Evolutionary conservation across 495 filamentous ascomycete genomes (phyloP).

Genomic region (Daldinia caldariorum): DNA sequence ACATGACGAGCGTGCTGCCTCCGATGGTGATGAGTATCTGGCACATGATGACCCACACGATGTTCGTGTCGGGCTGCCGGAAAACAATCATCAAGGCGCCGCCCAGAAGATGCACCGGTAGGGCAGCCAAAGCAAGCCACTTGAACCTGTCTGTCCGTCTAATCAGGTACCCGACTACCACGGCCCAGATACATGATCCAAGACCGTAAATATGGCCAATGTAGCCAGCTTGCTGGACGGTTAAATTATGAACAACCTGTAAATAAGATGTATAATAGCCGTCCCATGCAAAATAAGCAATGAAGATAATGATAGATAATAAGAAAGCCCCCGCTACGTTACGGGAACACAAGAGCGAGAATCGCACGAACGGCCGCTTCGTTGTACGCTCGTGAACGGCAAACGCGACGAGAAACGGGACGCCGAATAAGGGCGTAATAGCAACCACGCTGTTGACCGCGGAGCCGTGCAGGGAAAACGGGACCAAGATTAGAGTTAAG

Average conservation of each 20-base stretch:
- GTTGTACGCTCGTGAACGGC: constrained; percentile 65
- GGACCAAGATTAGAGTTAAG: constrained; percentile 70
- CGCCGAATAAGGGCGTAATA: constrained; percentile 65
- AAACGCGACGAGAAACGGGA: constrained; percentile 65
- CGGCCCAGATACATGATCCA: constrained; percentile 70
- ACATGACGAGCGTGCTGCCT: constrained; percentile 67
- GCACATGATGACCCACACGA: constrained; percentile 72
- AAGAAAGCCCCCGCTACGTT: constrained; percentile 72
- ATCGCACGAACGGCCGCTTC: constrained; percentile 69
- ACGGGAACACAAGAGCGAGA: constrained; percentile 67
- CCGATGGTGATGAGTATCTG: constrained; percentile 74
- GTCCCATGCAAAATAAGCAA: constrained; percentile 76
- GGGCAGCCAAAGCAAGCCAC: constrained; percentile 69
- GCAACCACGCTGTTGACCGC: constrained; percentile 61
- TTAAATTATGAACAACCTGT: constrained; percentile 74
- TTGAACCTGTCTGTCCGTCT: constrained; percentile 67
- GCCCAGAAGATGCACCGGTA: constrained; percentile 72
- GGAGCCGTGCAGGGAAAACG: constrained; percentile 65
- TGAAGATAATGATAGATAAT: constrained; percentile 63
- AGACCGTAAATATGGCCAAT: constrained; percentile 74
- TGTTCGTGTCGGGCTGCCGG: constrained; percentile 62
- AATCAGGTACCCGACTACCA: constrained; percentile 67
- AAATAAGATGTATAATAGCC: constrained; percentile 73
- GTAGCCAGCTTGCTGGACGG: constrained; percentile 67
- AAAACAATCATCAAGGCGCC: constrained; percentile 80